Evolutionary conservation across 2,329 filamentous ascomycete genomes (phyloP), one percentile per base, ranked within the genome.

Genomic region (Fusarium beomiforme): DNA sequence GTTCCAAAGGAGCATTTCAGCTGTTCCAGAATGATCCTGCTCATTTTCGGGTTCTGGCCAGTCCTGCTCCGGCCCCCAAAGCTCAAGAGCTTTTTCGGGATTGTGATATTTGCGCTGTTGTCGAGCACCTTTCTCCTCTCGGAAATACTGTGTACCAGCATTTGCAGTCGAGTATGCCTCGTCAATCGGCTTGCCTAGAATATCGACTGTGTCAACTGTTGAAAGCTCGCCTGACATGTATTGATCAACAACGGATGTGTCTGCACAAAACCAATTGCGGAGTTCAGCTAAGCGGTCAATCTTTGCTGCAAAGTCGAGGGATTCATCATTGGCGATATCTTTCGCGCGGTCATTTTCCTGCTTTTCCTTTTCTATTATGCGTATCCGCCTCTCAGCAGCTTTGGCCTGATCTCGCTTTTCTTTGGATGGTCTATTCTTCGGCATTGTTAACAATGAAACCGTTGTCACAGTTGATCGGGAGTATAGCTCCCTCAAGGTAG

Each of bases 341-440:
- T 36, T 19, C 0, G 34, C 58, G 2, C 1, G 2, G 2, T 26
- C 29, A 6, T 64, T 12, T 7, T 64, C n/a, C 1, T 1, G 9
- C 0, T 26, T 12, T 0, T 49, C 50, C 2, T 7, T 23, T 24
- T 67, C 42, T 21, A 36, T 29, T 17, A 26, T 29, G 2, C 9
- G 2, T 0, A 1, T 0, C 21, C 19, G 10, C 17, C 29, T 2
- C 13, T 23, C 12, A 0, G 16, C 36, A 0, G 24, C 7, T 24
- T 42, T 64, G 2, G 23, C 17, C 6, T 31, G 2, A 3, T 58
- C 36, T 21, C 65, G 31, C 12, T 54, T 69, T 5, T 39, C 16
- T 10, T 64, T 37, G 0, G 50, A 58, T 2, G 31, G 64, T 2
- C 65, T 69, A 4, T 69, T 69, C 6, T 59, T 64, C 0, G 65